phyloP scores from a whole-genome alignment of 768 basidiomycete genomes.

The Agaricus blazei region DNA sequence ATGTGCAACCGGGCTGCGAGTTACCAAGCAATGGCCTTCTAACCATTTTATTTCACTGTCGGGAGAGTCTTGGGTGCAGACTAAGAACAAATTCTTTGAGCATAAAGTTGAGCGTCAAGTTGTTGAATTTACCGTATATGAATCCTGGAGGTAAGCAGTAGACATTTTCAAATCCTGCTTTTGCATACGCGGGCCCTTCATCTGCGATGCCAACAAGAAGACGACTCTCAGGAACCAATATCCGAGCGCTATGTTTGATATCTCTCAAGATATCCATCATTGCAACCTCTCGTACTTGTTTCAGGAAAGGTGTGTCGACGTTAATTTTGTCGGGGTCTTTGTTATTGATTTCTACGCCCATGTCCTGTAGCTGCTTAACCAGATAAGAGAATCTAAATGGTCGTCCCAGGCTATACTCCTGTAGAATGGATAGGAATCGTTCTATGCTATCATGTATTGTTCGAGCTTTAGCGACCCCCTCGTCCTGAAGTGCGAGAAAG shows the following conservation, averaged over 20 bases:
- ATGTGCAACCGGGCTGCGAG: constrained; percentile 70
- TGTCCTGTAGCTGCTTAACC: constrained; percentile 41
- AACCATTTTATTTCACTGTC: constrained; percentile 50
- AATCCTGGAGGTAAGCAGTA: constrained; percentile 49
- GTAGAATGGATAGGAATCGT: constrained; percentile 45
- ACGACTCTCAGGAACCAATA: constrained; percentile 63
- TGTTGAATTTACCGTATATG: constrained; percentile 54
- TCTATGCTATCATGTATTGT: constrained; percentile 55
- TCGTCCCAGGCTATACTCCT: constrained; percentile 37
- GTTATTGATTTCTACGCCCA: constrained; percentile 36
- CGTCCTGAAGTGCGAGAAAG: constrained; percentile 60
- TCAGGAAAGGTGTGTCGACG: constrained; percentile 54
- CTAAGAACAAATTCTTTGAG: constrained; percentile 25
- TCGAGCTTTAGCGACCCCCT: constrained; percentile 48
- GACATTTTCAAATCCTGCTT: constrained; percentile 46
- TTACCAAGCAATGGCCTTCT: constrained; percentile 57
- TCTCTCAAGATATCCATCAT: constrained; percentile 63
- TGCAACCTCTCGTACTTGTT: constrained; percentile 52
- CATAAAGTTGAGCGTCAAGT: neutral
- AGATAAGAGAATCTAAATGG: constrained; percentile 47
- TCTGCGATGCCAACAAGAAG: constrained; percentile 80
- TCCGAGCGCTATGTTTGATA: constrained; percentile 72
- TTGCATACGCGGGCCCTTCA: constrained; percentile 64
- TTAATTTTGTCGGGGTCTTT: constrained; percentile 22
- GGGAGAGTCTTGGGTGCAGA: constrained; percentile 50